Evolutionary conservation across 306 rosid species (phyloP).

Genomic region (Trichosanthes cucumerina): DNA sequence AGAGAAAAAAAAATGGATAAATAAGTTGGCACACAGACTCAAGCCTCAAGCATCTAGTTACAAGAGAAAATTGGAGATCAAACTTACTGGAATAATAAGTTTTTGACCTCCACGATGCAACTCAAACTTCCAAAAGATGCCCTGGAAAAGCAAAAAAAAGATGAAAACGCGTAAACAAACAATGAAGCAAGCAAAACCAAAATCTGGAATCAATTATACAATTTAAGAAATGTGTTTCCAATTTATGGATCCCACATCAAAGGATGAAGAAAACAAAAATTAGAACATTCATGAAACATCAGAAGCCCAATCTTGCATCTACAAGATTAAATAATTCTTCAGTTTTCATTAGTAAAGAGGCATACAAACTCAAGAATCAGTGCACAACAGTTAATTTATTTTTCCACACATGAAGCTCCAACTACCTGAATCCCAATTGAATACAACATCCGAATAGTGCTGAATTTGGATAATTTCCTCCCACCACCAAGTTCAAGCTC

Average conservation of each 20-base stretch:
- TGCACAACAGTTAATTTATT: background rate
- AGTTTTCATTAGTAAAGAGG: background rate
- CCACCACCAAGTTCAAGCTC: constrained; percentile 96
- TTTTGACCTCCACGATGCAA: constrained; percentile 87
- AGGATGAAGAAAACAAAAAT: background rate
- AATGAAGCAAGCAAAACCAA: constrained; percentile 3
- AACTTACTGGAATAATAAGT: constrained; percentile 72
- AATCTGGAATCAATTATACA: background rate
- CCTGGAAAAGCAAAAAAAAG: constrained; percentile 44
- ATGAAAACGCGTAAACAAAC: constrained; percentile 6
- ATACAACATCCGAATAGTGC: constrained; percentile 76
- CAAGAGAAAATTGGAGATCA: constrained; percentile 15
- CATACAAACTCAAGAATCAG: constrained; percentile 4
- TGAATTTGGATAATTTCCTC: constrained; percentile 80
- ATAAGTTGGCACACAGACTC: background rate
- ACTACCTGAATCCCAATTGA: constrained; percentile 82
- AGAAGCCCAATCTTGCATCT: background rate
- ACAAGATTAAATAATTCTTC: background rate
- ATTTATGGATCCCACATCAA: background rate
- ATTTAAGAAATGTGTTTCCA: background rate
- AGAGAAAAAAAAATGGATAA: background rate
- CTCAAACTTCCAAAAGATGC: constrained; percentile 77
- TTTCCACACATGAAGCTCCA: constrained; percentile 3
- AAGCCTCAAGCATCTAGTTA: background rate
- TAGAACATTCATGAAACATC: background rate